Base-by-base conservation (phyloP, 352 stramenopile species). In the Phytopythium oedochilum region DNA sequence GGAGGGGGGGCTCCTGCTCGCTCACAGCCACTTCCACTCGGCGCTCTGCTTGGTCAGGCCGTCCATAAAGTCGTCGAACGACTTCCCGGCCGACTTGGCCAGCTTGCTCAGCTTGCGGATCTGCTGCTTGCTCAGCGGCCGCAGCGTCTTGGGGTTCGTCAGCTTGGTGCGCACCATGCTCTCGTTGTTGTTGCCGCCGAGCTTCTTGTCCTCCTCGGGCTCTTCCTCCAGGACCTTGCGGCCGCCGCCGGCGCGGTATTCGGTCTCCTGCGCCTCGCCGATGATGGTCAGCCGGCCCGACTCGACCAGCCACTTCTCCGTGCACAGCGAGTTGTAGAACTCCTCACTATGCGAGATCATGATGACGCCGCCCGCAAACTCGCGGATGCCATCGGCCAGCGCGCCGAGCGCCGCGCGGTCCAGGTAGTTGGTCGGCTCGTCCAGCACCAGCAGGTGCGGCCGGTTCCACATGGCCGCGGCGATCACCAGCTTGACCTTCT, bases 391-490 rank as follows among this genome's bases (percentile, higher is more conserved):
- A 36, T 86, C 71, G 9, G 78, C 78, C 32, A 88, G 50, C 11
- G 80, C 77, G 23, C 75, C 79, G 1, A 90, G 57, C 9, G 79
- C 76, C 17, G 74, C 80, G 18, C 78, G 76, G 39, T 96, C 86
- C 48, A 96, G 61, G 70, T 93, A 92, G 63, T 94, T 94, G 29
- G 86, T 96, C 26, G 86, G 86, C 63, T 96, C 86, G 68, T 96
- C 86, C 20, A 95, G 70, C 66, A 95, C 84, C 23, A 96, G 64
- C 71, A 96, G 68, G 67, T 96, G 88, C 34, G 88, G 88, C 43
- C 84, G 74, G 60, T 78, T 85, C 79, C 78, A 89, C 82, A 92
- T 89, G 45, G 78, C 79, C 18, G 78, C 78, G 23, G 77, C 83
- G 57, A 92, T 82, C 32, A 89, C 78, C 45, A 89, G 70, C 71